Evolutionary conservation across 1,284 basidiomycete genomes (phyloP).

Genomic region (Porodaedalea pini): DNA sequence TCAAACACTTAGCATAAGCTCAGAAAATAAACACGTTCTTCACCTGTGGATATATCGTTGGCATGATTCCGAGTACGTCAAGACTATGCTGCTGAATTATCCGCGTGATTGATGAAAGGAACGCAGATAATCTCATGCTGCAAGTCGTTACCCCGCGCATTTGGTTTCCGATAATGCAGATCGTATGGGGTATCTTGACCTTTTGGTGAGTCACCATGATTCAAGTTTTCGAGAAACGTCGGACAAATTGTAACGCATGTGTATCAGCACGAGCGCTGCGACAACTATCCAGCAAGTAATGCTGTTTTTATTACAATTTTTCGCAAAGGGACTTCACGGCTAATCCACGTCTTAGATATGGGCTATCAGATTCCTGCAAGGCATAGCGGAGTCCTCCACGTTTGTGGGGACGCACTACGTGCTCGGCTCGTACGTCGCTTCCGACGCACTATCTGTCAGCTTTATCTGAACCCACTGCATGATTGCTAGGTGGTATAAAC

Average conservation of each 20-base stretch:
- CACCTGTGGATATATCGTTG: slow-evolving; percentile 67
- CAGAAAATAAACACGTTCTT: slow-evolving; percentile 71
- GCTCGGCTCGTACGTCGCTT: slow-evolving; percentile 53
- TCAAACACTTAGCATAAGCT: neutral
- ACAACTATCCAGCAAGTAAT: slow-evolving; percentile 53
- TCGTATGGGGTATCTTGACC: slow-evolving; percentile 61
- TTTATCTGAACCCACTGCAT: neutral
- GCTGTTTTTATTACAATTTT: neutral
- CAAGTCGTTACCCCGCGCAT: slow-evolving; percentile 58
- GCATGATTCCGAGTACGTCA: slow-evolving; percentile 63
- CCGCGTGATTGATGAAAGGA: neutral
- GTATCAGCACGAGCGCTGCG: slow-evolving; percentile 50
- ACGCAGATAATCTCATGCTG: slow-evolving; percentile 58
- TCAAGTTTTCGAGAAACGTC: neutral
- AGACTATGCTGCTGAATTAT: neutral
- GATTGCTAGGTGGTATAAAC: slow-evolving; percentile 59
- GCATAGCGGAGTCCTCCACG: slow-evolving; percentile 67
- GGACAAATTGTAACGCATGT: neutral
- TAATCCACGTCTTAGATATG: slow-evolving; percentile 46
- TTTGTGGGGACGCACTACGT: slow-evolving; percentile 76
- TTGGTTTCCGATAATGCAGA: slow-evolving; percentile 64
- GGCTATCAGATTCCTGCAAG: slow-evolving; percentile 72
- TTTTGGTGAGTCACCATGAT: slow-evolving; percentile 43
- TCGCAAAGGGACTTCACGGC: slow-evolving; percentile 22
- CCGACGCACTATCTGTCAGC: neutral